These are phyloP conservation scores for Fistulina hepatica DNA, from an alignment of 1,284 basidiomycete genomes.

Conservation along the genomic window DNA sequence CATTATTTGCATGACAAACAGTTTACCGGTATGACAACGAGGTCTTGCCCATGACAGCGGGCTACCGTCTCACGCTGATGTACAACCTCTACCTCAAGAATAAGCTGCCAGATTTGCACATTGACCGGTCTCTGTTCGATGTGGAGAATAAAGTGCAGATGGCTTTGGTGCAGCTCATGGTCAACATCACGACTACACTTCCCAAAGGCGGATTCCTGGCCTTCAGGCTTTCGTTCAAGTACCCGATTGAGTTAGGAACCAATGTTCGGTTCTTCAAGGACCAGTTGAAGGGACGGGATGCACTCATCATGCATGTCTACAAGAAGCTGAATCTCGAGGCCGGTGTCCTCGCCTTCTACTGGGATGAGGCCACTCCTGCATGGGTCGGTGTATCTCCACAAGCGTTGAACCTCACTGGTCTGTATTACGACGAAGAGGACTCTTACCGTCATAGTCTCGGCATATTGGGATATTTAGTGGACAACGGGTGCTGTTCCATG, in stretches of 20 bases:
- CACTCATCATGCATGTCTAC: constrained; percentile 3
- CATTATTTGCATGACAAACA: no score
- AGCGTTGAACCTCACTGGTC: no score
- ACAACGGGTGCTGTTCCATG: no score
- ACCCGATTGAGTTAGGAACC: constrained; percentile 14
- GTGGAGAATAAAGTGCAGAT: constrained; percentile 10
- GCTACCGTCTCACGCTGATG: constrained; percentile 33
- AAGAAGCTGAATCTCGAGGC: neutral
- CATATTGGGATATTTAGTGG: no score
- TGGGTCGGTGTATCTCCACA: no score
- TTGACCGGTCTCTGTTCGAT: no score
- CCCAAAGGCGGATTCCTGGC: constrained; percentile 24
- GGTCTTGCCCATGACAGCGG: constrained; percentile 28
- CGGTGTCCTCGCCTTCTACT: neutral
- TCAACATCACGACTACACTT: constrained; percentile 21
- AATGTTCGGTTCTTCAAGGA: neutral
- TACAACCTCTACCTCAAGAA: constrained; percentile 26
- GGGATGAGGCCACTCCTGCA: no score
- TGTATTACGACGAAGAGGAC: no score
- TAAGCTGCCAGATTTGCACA: neutral
- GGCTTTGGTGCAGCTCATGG: constrained; percentile 15
- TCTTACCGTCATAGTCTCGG: no score
- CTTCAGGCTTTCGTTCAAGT: constrained; percentile 24
- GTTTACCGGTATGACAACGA: no score
- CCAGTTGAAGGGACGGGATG: constrained; percentile 7